Evolutionary conservation across 345 rosid genomes (phyloP).

Genomic region (Acer negundo): DNA sequence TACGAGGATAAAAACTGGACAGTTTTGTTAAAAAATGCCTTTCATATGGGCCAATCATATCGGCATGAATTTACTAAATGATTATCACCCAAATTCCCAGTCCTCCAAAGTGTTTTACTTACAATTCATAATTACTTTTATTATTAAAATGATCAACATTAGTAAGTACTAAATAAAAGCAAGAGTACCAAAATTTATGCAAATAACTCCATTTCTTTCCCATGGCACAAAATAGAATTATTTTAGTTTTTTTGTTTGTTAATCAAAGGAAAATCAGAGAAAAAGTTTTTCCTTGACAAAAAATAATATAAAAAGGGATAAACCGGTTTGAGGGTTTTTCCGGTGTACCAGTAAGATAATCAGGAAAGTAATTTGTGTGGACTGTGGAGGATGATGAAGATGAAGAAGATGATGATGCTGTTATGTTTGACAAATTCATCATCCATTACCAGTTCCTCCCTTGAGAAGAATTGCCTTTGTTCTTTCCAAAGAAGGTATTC

Average conservation of each 20-base stretch:
- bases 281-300: constrained; percentile 18
- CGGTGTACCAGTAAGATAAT: background rate
- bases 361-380: background rate
- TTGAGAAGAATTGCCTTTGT: constrained; percentile 82
- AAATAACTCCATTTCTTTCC: background rate
- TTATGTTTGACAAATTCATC: background rate
- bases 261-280: constrained; percentile 11
- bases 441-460: constrained; percentile 84
- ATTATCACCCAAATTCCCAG: too few relatives aligned
- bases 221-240: background rate
- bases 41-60: too few relatives aligned
- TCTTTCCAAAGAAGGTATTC: constrained; percentile 84
- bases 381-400: too few relatives aligned
- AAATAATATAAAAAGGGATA: constrained; percentile 8
- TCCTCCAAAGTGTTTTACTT: too few relatives aligned
- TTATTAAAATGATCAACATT: background rate
- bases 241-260: background rate
- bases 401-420: background rate
- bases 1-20: too few relatives aligned
- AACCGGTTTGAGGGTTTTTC: constrained; percentile 2
- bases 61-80: too few relatives aligned
- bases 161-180: background rate
- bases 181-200: background rate
- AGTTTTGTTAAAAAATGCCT: too few relatives aligned
- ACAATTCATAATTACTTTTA: too few relatives aligned